These are phyloP conservation scores for Aspergillus saccharolyticus DNA, from an alignment of 495 filamentous ascomycete genomes.

Conservation along the genomic window DNA sequence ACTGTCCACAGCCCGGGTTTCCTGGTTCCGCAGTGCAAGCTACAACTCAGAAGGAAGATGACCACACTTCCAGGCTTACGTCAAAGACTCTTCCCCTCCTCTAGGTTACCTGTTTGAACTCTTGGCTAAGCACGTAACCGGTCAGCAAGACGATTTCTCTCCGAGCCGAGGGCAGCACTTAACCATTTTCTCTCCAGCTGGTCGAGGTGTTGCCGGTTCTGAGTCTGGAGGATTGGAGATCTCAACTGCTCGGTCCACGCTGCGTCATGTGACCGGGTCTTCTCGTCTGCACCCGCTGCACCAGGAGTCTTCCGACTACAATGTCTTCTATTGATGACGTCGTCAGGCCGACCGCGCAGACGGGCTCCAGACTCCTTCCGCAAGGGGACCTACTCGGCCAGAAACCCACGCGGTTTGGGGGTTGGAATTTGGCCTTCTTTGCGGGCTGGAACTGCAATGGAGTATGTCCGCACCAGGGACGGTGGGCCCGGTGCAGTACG, in stretches of 20 bases:
- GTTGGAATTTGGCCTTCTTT: slow-evolving; percentile 58
- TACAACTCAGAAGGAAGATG: too few species aligned
- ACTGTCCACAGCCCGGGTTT: too few species aligned
- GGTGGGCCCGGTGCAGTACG: background rate
- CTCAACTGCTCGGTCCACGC: background rate
- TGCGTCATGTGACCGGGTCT: background rate
- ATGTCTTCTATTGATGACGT: too few species aligned
- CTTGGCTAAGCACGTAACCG: background rate
- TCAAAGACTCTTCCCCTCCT: background rate
- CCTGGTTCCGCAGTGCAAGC: too few species aligned
- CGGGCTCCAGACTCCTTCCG: background rate
- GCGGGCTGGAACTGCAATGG: slow-evolving; percentile 52
- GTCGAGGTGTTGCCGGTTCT: slow-evolving; percentile 59
- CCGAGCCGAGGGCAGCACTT: too few species aligned
- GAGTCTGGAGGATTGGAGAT: background rate
- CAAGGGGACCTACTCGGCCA: slow-evolving; percentile 32
- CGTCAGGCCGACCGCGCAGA: too few species aligned
- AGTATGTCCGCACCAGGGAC: slow-evolving; percentile 35
- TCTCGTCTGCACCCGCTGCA: background rate
- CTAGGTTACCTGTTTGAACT: background rate
- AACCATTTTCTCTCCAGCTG: slow-evolving; percentile 80
- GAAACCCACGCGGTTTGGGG: slow-evolving; percentile 42
- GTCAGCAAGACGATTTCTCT: too few species aligned
- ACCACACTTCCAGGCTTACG: too few species aligned
- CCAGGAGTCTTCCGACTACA: too few species aligned